phyloP scores from a whole-genome alignment of 2,329 filamentous ascomycete species.

The Colletotrichum melonis region DNA sequence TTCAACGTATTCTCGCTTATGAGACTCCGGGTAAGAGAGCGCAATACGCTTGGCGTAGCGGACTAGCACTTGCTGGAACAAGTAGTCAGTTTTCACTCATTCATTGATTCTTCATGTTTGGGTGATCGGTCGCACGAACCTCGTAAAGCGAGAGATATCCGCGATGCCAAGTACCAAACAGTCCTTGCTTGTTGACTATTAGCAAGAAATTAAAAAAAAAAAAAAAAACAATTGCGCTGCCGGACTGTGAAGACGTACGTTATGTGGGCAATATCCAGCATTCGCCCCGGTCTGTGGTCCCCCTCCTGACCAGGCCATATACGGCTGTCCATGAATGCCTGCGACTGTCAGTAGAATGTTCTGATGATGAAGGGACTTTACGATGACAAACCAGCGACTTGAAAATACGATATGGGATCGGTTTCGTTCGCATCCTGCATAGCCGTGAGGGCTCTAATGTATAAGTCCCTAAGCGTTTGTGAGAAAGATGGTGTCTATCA shows the following conservation, averaged over 20 bases:
- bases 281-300: slow-evolving; percentile 31
- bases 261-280: slow-evolving; percentile 36
- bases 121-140: slow-evolving; percentile 44
- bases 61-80: slow-evolving; percentile 41
- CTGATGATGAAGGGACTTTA: slow-evolving; percentile 32
- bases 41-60: slow-evolving; percentile 40
- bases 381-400: slow-evolving; percentile 62
- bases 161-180: slow-evolving; percentile 42
- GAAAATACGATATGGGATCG: slow-evolving; percentile 66
- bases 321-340: slow-evolving; percentile 74
- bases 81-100: not conserved
- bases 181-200: slow-evolving; percentile 55
- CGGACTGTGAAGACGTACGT: slow-evolving; percentile 13
- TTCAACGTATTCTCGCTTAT: slow-evolving; percentile 47
- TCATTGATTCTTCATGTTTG: not conserved
- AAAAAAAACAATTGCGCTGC: not conserved
- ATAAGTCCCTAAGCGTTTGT: slow-evolving; percentile 55
- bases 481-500: not conserved
- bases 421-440: slow-evolving; percentile 64
- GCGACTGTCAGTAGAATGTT: not conserved
- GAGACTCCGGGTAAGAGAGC: slow-evolving; percentile 11
- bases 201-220: not conserved
- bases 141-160: slow-evolving; percentile 37
- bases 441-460: slow-evolving; percentile 66
- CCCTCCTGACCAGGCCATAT: slow-evolving; percentile 57